A percentile compares a stretch with the other conserved stretches of the same genome.
These are phyloP conservation scores for Alternaria sp. DNA, from an alignment of 2,329 filamentous ascomycete genomes.

Conservation along the genomic window DNA sequence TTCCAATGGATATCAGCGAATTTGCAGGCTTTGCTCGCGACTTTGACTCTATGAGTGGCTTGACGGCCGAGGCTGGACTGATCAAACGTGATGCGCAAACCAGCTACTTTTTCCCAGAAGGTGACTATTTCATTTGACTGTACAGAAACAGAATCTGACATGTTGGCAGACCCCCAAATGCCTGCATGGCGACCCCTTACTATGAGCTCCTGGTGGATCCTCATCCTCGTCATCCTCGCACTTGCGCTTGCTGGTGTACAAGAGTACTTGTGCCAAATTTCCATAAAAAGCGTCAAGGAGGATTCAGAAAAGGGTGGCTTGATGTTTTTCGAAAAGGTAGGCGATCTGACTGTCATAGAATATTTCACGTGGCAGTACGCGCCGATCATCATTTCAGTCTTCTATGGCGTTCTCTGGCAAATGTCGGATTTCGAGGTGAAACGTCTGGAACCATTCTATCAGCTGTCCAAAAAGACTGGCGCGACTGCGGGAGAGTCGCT, in stretches of 20 bases:
- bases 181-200: slow-evolving; percentile 52
- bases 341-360: slow-evolving; percentile 38
- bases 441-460: slow-evolving; percentile 61
- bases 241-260: slow-evolving; percentile 47
- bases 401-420: slow-evolving; percentile 60
- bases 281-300: slow-evolving; percentile 34
- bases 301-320: slow-evolving; percentile 37
- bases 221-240: slow-evolving; percentile 46
- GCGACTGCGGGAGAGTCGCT: slow-evolving; percentile 62
- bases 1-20: slow-evolving; percentile 56
- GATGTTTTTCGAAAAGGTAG: slow-evolving; percentile 40
- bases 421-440: slow-evolving; percentile 61
- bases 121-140: slow-evolving; percentile 16
- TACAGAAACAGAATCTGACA: slow-evolving; percentile 10
- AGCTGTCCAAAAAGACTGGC: slow-evolving; percentile 48
- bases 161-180: slow-evolving; percentile 47
- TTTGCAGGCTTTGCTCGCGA: slow-evolving; percentile 46
- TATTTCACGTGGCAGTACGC: slow-evolving; percentile 54
- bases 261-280: slow-evolving; percentile 50
- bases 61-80: slow-evolving; percentile 29
- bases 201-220: slow-evolving; percentile 51
- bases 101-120: slow-evolving; percentile 52
- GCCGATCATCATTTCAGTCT: slow-evolving; percentile 57
- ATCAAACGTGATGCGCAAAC: slow-evolving; percentile 38
- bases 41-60: slow-evolving; percentile 42